Evolutionary conservation across 176 grass and related monocot genomes (phyloP), one percentile per base, ranked within the genome.

Genomic region (Luzula sylvatica): DNA sequence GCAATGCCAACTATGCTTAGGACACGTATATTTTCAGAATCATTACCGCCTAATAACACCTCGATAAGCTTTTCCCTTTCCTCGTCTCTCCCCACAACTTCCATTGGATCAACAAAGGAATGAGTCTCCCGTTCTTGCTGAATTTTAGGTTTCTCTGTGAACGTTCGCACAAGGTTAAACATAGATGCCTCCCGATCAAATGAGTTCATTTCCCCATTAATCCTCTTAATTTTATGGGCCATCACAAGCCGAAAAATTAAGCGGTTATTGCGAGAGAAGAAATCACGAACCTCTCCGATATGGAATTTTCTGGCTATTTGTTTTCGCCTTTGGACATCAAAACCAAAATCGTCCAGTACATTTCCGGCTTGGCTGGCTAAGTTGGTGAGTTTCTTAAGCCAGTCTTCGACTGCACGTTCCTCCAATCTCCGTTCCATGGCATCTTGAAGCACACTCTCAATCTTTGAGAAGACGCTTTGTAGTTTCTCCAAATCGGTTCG

Each of bases 301-400:
- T 15, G 18, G 15, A 56, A 5, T 11, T n/a, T 4, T 15, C 3
- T n/a, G 20, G 14, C 6, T 43, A 25, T 46, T 11, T 11, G 13
- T 45, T 52, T 64, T 16, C 32, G 32, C n/a, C 47, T 41, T 43
- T 28, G 9, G 19, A 20, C 46, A 16, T 73, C 56, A 42, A 50
- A 38, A 32, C 65, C 43, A 30, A 65, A 32, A n/a, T 53, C 9
- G 52, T 65, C 69, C 47, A 73, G 43, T 22, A 73, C 57, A 42
- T 73, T 47, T 1, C 64, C 69, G 0, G 46, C 57, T 15, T 64
- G 32, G 19, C 20, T 53, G 3, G 69, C 56, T 17, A 53, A n/a
- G 20, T 65, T 35, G 3, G 15, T 46, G 32, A 64, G 69, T 56
- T 64, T 64, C 30, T 30, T 27, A 20, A 65, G 20, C 69, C 56